Evolutionary conservation across 2,329 filamentous ascomycete species (phyloP).

Genomic region (Fusarium chuoi): DNA sequence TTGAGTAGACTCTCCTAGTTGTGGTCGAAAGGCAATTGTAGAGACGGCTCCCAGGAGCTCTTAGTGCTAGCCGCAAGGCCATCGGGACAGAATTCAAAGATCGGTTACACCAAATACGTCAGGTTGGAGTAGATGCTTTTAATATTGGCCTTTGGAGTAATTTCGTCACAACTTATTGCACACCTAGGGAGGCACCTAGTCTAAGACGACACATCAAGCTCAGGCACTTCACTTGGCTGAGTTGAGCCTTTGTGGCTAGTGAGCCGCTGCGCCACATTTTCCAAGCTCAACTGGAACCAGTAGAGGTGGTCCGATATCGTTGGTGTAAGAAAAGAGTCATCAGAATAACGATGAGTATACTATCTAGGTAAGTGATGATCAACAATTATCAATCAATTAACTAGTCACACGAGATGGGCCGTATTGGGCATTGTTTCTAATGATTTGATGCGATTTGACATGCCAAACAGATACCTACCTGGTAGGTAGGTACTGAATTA

Average conservation of each 20-base stretch:
- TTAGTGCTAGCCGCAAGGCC: slow-evolving; percentile 31
- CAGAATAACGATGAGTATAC: not conserved
- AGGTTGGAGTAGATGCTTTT: not conserved
- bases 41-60: slow-evolving; percentile 33
- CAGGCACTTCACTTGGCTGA: not conserved
- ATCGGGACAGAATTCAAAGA: slow-evolving; percentile 25
- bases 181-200: not conserved
- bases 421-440: not conserved
- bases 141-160: not conserved
- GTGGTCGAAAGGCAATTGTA: slow-evolving; percentile 20
- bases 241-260: not conserved
- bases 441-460: not conserved
- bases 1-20: slow-evolving; percentile 39
- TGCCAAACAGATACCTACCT: too few relatives aligned
- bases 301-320: slow-evolving; percentile 4
- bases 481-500: not conserved
- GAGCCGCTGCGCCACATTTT: not conserved
- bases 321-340: not conserved
- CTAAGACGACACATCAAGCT: slow-evolving; percentile 18
- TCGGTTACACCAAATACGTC: not conserved
- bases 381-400: not conserved
- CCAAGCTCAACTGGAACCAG: not conserved
- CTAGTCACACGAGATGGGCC: not conserved
- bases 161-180: not conserved
- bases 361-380: not conserved